A percentile compares a stretch with the other conserved stretches of the same genome.
Conservation (phyloP, 2,329 filamentous ascomycete species). For the Coniochaeta sp. region DNA sequence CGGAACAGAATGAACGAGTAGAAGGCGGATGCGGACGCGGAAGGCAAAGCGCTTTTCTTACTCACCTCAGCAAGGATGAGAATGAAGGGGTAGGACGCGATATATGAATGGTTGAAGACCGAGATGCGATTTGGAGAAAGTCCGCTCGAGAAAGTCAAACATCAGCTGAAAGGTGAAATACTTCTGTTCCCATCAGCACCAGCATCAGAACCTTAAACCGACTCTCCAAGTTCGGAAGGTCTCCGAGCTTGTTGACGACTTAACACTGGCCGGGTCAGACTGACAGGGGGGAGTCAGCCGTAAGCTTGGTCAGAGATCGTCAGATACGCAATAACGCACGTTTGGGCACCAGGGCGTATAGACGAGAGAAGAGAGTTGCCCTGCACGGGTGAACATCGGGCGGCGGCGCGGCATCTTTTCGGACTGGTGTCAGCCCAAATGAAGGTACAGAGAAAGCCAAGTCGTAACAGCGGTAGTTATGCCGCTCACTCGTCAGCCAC, state of each 20-base stretch:
- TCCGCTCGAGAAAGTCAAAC: neutral
- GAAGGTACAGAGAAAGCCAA: no score
- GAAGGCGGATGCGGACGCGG: no score
- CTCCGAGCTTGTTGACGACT: no score
- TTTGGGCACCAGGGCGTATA: neutral
- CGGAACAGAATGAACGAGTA: no score
- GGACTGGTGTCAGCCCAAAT: neutral
- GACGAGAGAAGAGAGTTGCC: neutral
- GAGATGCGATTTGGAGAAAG: no score
- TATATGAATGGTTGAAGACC: no score
- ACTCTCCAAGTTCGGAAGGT: neutral
- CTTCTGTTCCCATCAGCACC: neutral
- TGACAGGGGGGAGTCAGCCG: neutral
- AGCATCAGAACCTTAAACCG: constrained; percentile 1
- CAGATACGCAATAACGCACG: no score
- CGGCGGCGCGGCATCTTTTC: neutral
- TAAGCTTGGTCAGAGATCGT: neutral
- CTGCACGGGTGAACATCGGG: no score
- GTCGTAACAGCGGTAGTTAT: neutral
- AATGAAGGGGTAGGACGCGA: no score
- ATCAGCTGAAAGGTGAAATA: neutral
- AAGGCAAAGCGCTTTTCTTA: no score
- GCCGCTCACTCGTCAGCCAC: neutral
- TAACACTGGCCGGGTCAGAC: neutral
- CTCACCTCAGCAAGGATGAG: no score